phyloP scores from a whole-genome alignment of 106 monocot genomes.

The Acanthochlamys bracteata region DNA sequence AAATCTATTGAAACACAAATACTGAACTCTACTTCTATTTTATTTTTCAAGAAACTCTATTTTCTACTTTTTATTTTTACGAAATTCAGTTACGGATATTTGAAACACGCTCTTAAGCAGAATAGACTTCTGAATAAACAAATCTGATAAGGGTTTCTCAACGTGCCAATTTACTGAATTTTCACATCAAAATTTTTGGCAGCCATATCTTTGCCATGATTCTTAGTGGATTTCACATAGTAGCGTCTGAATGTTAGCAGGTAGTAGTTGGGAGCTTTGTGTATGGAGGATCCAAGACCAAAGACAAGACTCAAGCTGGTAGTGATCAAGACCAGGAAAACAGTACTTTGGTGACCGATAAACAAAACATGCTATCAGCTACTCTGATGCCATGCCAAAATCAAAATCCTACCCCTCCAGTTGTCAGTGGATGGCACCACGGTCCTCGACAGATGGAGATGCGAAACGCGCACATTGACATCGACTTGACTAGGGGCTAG shows the following conservation, averaged over 20 bases:
- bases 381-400: slow-evolving; percentile 16
- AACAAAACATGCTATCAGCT: slow-evolving; percentile 1
- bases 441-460: slow-evolving; percentile 29
- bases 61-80: too few relatives aligned
- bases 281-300: slow-evolving; percentile 45
- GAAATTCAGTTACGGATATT: too few relatives aligned
- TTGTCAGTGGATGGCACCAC: slow-evolving; percentile 30
- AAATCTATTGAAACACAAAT: too few relatives aligned
- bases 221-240: too few relatives aligned
- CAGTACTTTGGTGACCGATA: slow-evolving; percentile 6
- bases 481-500: slow-evolving; percentile 41
- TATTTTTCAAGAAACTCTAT: too few relatives aligned
- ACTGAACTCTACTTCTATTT: too few relatives aligned
- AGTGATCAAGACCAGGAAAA: slow-evolving; percentile 12
- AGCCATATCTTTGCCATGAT: too few relatives aligned
- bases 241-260: slow-evolving; percentile 18
- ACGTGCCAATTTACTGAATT: too few relatives aligned
- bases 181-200: too few relatives aligned
- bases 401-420: neutral
- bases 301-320: slow-evolving; percentile 33
- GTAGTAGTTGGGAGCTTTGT: slow-evolving; percentile 78
- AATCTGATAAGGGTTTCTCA: too few relatives aligned
- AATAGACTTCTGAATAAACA: too few relatives aligned
- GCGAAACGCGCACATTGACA: slow-evolving; percentile 38
- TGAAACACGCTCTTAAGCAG: too few relatives aligned